Evolutionary conservation across 176 grass and related monocot species (phyloP), one percentile per base, ranked within the genome.

Genomic region (Eleusine indica): DNA sequence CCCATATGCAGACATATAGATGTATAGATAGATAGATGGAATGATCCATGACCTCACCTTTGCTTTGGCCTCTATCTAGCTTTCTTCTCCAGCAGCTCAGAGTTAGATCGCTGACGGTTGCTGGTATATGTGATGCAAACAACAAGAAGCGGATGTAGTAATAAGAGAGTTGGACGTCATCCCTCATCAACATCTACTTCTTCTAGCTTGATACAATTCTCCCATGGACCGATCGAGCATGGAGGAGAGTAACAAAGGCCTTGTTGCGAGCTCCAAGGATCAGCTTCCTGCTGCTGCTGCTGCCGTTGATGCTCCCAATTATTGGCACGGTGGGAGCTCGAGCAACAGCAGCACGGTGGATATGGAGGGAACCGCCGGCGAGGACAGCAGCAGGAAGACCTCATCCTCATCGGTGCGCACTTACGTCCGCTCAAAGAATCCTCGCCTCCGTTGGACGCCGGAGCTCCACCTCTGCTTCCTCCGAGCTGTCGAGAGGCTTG

Each of bases 361-460:
- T 68, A 44, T 80, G 30, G 92, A 91, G 78, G 92, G 85, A 42
- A 76, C 19, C 32, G 80, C 19, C 19, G 79, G 37, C 9, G 43
- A 48, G 16, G 63, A 56, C 37, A 58, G 16, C 75, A 18, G 14
- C 37, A 52, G 63, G 63, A 74, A 82, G 78, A 12, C 37, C 58
- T 49, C 38, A 0, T 40, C 49, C 0, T 58, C 87, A 2, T 73
- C 84, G 7, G 89, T 89, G 63, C 84, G 92, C 1, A 87, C 87
- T 32, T 94, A 94, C 30, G 78, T 91, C 19, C 77, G 92, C 7
- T 94, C 92, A 48, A 94, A 94, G 82, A 94, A 91, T 66, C 92
- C 92, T 16, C 90, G 89, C 78, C 87, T 94, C 71, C 92, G 92
- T 39, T 94, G 92, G 92, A 94, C 92, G 57, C 87, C 92, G 5